These are phyloP conservation scores for Pochonia chlamydosporia DNA, from an alignment of 2,329 filamentous ascomycete genomes.

Conservation along the genomic window DNA sequence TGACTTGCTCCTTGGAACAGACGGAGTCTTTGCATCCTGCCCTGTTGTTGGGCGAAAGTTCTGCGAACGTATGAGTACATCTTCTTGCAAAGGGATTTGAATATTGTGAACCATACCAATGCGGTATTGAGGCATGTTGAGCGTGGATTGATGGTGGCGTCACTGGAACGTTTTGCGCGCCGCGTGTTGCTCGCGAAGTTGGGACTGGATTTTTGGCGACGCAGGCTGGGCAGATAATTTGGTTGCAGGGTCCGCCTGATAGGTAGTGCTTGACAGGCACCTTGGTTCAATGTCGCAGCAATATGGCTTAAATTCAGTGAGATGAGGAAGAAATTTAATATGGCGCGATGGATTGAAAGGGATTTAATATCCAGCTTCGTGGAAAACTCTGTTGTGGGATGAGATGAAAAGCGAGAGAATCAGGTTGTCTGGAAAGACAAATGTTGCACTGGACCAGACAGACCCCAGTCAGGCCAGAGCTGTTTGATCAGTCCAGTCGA, in stretches of 20 bases:
- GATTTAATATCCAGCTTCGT: too few relatives aligned
- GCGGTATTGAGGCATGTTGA: slow-evolving; percentile 40
- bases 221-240: background rate
- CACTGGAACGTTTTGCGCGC: background rate
- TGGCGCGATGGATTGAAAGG: slow-evolving; percentile 11
- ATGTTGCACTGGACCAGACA: too few relatives aligned
- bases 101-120: slow-evolving; percentile 28
- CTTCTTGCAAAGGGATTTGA: background rate
- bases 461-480: too few relatives aligned
- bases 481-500: too few relatives aligned
- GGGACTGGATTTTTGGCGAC: too few relatives aligned
- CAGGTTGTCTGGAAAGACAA: too few relatives aligned
- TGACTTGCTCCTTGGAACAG: slow-evolving; percentile 65
- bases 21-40: slow-evolving; percentile 67
- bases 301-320: background rate
- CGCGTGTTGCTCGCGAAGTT: background rate
- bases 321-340: slow-evolving; percentile 6
- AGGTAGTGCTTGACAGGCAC: background rate
- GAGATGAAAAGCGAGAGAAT: slow-evolving; percentile 12
- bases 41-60: slow-evolving; percentile 63
- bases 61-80: slow-evolving; percentile 39
- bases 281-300: background rate
- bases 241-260: background rate
- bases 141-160: background rate
- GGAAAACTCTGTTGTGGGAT: slow-evolving; percentile 6